Conservation (phyloP, 2,329 filamentous ascomycete species). For the Fusarium decemcellulare region DNA sequence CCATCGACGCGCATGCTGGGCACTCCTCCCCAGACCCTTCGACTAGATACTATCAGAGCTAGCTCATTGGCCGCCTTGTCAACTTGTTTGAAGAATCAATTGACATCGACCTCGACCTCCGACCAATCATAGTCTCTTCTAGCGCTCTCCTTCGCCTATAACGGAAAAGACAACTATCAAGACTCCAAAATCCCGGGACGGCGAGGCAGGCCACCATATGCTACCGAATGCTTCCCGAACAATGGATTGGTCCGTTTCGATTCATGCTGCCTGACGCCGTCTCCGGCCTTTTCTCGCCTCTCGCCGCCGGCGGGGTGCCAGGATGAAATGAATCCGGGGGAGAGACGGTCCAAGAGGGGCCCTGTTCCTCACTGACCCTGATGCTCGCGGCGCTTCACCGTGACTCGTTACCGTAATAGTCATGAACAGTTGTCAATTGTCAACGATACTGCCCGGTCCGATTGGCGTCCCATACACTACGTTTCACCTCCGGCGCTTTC, state of each 20-base stretch:
- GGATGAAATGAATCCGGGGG: slow-evolving; percentile 39
- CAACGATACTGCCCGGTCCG: slow-evolving; percentile 32
- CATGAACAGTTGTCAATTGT: slow-evolving; percentile 27
- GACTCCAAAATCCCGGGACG: slow-evolving; percentile 15
- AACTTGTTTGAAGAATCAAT: slow-evolving; percentile 49
- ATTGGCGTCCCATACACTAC: slow-evolving; percentile 31
- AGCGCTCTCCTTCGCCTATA: slow-evolving; percentile 19
- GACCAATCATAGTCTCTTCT: slow-evolving; percentile 35
- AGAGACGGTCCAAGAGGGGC: slow-evolving; percentile 6
- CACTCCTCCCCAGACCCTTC: slow-evolving; percentile 36
- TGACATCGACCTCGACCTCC: slow-evolving; percentile 41
- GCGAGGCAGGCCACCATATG: slow-evolving; percentile 27
- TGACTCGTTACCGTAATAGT: slow-evolving; percentile 13
- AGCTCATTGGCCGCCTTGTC: slow-evolving; percentile 45
- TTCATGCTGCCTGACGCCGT: slow-evolving; percentile 17
- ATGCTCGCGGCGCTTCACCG: not conserved
- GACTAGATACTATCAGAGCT: slow-evolving; percentile 42
- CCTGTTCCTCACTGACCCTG: slow-evolving; percentile 11
- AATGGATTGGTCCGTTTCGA: slow-evolving; percentile 21
- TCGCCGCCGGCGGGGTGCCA: slow-evolving; percentile 9
- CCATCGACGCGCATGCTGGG: slow-evolving; percentile 37
- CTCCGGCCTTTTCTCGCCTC: slow-evolving; percentile 16
- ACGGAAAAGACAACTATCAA: slow-evolving; percentile 35
- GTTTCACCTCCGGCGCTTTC: slow-evolving; percentile 31
- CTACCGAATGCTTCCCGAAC: slow-evolving; percentile 31